These are phyloP conservation scores for Panicum hallii DNA, from an alignment of 202 grass and related monocot genomes.

Conservation along the genomic window DNA sequence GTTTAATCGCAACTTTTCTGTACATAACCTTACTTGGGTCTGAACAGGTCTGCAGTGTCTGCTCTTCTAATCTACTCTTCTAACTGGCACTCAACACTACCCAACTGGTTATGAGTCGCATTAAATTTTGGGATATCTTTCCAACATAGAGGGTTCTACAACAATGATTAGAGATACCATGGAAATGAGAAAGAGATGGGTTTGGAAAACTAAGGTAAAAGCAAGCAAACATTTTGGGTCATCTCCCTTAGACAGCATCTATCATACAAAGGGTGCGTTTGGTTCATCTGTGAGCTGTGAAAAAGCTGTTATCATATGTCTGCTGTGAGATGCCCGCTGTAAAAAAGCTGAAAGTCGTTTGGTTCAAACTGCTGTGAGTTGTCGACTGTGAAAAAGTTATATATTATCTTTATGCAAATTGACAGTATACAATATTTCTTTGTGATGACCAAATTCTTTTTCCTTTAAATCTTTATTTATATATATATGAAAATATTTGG, in stretches of 20 bases:
- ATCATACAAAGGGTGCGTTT: too few species aligned
- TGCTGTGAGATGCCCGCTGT: too few species aligned
- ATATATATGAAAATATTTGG: too few species aligned
- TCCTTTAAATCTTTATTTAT: too few species aligned
- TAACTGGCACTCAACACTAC: slow-evolving; percentile 1
- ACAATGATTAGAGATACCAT: background rate
- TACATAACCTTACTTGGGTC: background rate
- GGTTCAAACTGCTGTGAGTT: too few species aligned
- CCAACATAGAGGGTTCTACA: background rate
- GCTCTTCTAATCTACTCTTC: background rate
- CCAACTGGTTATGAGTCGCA: background rate
- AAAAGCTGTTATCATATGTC: too few species aligned
- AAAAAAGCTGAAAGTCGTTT: too few species aligned
- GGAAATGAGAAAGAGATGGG: background rate
- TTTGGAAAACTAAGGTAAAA: background rate
- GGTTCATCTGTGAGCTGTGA: too few species aligned
- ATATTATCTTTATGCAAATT: too few species aligned
- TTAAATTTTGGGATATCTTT: background rate
- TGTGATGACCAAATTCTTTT: too few species aligned
- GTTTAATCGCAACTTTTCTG: background rate
- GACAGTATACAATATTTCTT: too few species aligned
- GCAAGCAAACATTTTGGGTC: background rate
- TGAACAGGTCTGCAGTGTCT: background rate
- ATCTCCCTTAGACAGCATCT: background rate
- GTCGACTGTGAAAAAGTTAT: too few species aligned